Base-by-base conservation (phyloP, 2,329 filamentous ascomycete species). In the Aspergillus sp. region DNA sequence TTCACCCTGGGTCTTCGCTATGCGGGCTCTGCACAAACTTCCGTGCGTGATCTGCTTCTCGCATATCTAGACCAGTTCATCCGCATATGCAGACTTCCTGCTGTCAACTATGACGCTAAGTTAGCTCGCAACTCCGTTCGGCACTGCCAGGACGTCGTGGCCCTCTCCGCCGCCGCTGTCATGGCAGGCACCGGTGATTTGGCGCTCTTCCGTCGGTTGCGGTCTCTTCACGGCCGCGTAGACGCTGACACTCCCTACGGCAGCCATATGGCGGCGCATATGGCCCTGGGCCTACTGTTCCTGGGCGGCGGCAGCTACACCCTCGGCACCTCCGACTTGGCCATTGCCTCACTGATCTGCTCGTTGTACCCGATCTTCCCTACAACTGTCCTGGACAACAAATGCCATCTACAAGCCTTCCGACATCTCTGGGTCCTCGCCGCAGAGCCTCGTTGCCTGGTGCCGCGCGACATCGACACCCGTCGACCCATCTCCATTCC, bases 171-270 rank as follows among this genome's bases (percentile, higher is more conserved):
- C 21, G 89, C 95, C 0, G 91, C 90, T 2, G 91, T 98, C 55
- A 98, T 98, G 94, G 92, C 96, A 5, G 95, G 95, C 28, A 97
- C 92, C 0, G 95, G 96, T 41, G 96, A 99, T 71, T 80, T 99
- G 19, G 79, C 86, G 2, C 88, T 97, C 1, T 90, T 98, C 69
- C 89, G 95, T 21, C 89, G 94, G 13, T 83, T 99, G 32, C 89
- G 95, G 15, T 87, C 91, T 15, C 85, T 99, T 41, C 96, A 99
- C 73, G 94, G 93, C 21, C 88, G 93, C 15, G 88, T 93, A 56
- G 91, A 97, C 60, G 80, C 85, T 1, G 91, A 95, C 39, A 94
- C 90, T 0, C 89, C 93, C 0, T 99, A 97, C 71, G 95, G 95
- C 49, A 97, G 92, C 57, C 94, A 99, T 72, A 85, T 99, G 67